phyloP scores from a whole-genome alignment of 2,329 filamentous ascomycete species.

The Trichocomaceae sp. region DNA sequence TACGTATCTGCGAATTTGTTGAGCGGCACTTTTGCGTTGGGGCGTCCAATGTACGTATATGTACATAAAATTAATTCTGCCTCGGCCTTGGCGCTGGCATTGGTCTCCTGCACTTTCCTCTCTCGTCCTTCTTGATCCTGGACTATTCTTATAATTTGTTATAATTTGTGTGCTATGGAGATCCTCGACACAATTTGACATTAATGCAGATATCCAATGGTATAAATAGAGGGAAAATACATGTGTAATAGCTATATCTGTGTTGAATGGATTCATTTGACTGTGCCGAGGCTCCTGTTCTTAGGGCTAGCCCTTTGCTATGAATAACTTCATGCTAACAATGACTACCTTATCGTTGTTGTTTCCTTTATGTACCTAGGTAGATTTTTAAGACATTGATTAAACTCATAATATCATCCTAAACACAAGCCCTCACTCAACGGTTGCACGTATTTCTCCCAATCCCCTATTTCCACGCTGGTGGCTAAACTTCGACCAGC shows the following conservation, averaged over 20 bases:
- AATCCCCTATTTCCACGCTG: conserved; percentile 3
- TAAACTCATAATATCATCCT: conserved; percentile 1
- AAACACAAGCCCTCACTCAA: conserved; percentile 14
- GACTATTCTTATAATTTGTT: no score
- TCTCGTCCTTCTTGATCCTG: no score
- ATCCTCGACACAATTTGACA: background rate
- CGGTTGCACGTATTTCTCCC: conserved; percentile 15
- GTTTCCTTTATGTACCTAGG: no score
- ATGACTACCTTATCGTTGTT: no score
- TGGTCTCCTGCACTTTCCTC: no score
- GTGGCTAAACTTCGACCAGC: background rate
- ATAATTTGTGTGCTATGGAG: no score
- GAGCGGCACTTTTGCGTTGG: background rate
- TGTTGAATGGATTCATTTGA: no score
- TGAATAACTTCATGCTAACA: no score
- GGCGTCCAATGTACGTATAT: no score
- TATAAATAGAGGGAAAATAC: background rate
- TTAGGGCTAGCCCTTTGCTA: background rate
- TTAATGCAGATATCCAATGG: background rate
- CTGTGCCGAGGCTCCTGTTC: no score
- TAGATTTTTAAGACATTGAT: no score
- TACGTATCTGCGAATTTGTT: background rate
- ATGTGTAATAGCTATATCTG: background rate
- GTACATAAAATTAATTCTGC: no score
- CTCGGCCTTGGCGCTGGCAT: background rate